Base-by-base conservation (phyloP, 306 rosid species). In the Corylus americana region DNA sequence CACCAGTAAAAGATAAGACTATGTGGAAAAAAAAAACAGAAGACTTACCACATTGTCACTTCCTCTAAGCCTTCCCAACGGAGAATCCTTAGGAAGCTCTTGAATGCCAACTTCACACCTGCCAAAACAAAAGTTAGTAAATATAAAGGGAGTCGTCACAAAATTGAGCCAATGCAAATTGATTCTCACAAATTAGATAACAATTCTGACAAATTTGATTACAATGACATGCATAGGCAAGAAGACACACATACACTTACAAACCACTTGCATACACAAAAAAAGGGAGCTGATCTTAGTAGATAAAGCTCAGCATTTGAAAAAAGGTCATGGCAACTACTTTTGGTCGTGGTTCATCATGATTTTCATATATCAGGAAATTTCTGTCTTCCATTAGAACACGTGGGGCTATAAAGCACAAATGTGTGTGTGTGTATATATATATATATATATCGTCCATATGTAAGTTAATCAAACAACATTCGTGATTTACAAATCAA, bases 21-120 rank as follows among this genome's bases (percentile, higher is more conserved):
- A 18, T 14, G 39, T 67, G 39, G 67, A 49, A 76, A 74, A 74
- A 61, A 53, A 53, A 70, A 64, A 31, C 39, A 70, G 63, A 82
- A 66, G 42, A 78, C 87, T 76, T 87, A 91, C 98, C 92, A 94
- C 90, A 85, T 92, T 94, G 83, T 94, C 97, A 84, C 98, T 94
- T 90, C 98, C 98, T 87, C 91, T 90, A 71, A 94, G 84, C 82
- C 97, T 91, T 88, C 98, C 98, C 31, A 92, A 54, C 48, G 97
- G 78, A 86, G 97, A 92, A 87, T 88, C 84, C 86, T 78, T 86
- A 0, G 91, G 89, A 80, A 94, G 85, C 88, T 91, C 98, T 76
- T 87, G 97, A 85, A 94, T 85, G 81, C 97, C 97, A 77, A 92
- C 97, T 87, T 92, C 93, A 91, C 91, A 91, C 79, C 97, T 91